Conservation (phyloP, 1,139 yeast species). For the Yamadazyma triangularis region DNA sequence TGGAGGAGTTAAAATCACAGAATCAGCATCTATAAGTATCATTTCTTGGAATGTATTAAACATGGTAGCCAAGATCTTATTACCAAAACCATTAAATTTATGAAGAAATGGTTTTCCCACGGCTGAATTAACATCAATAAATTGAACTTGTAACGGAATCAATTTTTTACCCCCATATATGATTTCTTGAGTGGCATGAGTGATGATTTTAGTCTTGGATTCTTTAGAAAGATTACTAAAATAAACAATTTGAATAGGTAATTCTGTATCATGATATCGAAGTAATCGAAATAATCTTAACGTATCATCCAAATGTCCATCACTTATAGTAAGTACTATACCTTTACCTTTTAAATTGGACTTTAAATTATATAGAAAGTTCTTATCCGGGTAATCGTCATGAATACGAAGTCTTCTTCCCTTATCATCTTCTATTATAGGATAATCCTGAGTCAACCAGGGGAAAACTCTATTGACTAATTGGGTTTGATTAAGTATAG, state of each 20-base stretch:
- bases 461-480: slow-evolving; percentile 17
- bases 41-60: slow-evolving; percentile 50
- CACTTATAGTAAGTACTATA: slow-evolving; percentile 34
- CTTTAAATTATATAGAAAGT: slow-evolving; percentile 18
- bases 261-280: slow-evolving; percentile 23
- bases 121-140: slow-evolving; percentile 36
- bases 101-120: slow-evolving; percentile 21
- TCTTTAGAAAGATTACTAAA: slow-evolving; percentile 18
- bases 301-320: slow-evolving; percentile 25
- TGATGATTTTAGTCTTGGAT: slow-evolving; percentile 19
- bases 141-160: slow-evolving; percentile 39
- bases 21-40: slow-evolving; percentile 49
- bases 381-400: slow-evolving; percentile 8
- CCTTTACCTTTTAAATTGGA: slow-evolving; percentile 28
- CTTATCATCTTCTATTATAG: slow-evolving; percentile 16
- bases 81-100: slow-evolving; percentile 37
- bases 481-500: slow-evolving; percentile 9
- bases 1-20: slow-evolving; percentile 36
- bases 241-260: slow-evolving; percentile 36
- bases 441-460: slow-evolving; percentile 22
- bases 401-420: slow-evolving; percentile 9
- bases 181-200: slow-evolving; percentile 16
- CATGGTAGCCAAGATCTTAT: slow-evolving; percentile 46
- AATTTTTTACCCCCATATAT: slow-evolving; percentile 3
- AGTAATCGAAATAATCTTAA: slow-evolving; percentile 25